phyloP scores from a whole-genome alignment of 805 yeast genomes.

The Hanseniaspora meyeri region DNA sequence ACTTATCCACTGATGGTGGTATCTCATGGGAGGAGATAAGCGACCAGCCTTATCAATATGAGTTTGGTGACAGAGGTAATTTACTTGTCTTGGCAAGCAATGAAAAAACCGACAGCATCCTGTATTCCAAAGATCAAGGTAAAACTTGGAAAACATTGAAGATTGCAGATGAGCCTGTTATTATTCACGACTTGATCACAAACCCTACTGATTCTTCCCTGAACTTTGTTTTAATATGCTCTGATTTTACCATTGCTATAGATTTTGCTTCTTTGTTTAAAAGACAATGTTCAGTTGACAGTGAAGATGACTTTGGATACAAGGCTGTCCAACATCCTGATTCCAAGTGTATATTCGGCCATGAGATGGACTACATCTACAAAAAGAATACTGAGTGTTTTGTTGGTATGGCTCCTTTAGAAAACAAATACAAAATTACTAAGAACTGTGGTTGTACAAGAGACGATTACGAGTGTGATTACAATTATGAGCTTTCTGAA shows the following conservation, averaged over 20 bases:
- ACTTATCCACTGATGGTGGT: slow-evolving; percentile 82
- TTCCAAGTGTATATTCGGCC: slow-evolving; percentile 58
- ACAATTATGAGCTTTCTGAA: slow-evolving; percentile 52
- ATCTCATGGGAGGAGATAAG: slow-evolving; percentile 69
- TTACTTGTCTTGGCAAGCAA: slow-evolving; percentile 58
- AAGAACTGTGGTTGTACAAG: slow-evolving; percentile 75
- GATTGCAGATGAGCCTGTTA: slow-evolving; percentile 46
- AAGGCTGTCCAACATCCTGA: slow-evolving; percentile 53
- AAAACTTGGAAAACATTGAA: slow-evolving; percentile 54
- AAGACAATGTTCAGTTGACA: slow-evolving; percentile 46
- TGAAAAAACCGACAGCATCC: slow-evolving; percentile 44
- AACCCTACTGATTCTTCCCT: slow-evolving; percentile 86
- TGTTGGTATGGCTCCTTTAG: slow-evolving; percentile 51
- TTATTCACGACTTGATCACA: slow-evolving; percentile 65
- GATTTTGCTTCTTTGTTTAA: slow-evolving; percentile 44
- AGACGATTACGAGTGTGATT: slow-evolving; percentile 88
- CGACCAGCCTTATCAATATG: slow-evolving; percentile 79
- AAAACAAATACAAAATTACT: slow-evolving; percentile 42
- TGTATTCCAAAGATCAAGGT: slow-evolving; percentile 72
- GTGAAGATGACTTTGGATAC: slow-evolving; percentile 47
- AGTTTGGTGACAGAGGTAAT: slow-evolving; percentile 90
- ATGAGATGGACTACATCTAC: slow-evolving; percentile 46
- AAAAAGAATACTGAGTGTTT: slow-evolving; percentile 49
- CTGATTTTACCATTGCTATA: slow-evolving; percentile 36
- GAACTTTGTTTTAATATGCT: slow-evolving; percentile 55